These are phyloP conservation scores for Scedosporium minutisporum DNA, from an alignment of 2,329 filamentous ascomycete species.

Conservation along the genomic window DNA sequence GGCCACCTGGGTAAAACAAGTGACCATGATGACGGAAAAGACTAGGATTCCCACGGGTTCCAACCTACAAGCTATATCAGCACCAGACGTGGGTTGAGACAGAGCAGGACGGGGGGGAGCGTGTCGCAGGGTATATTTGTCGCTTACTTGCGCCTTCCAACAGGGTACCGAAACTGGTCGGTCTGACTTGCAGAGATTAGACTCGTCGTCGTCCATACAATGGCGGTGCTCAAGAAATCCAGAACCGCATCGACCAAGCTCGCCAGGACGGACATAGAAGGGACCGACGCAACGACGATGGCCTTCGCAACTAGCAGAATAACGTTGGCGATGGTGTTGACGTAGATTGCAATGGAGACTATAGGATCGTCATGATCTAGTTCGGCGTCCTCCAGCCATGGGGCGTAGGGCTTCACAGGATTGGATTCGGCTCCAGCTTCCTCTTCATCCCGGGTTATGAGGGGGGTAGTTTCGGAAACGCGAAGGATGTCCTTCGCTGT, in stretches of 20 bases:
- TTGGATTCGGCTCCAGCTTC: constrained; percentile 30
- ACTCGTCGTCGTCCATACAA: constrained; percentile 69
- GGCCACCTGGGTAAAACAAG: constrained; percentile 69
- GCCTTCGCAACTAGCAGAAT: constrained; percentile 68
- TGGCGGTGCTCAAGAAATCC: constrained; percentile 72
- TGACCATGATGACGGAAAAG: constrained; percentile 81
- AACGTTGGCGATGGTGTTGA: constrained; percentile 73
- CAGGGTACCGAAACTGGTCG: constrained; percentile 67
- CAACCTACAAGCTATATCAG: constrained; percentile 36
- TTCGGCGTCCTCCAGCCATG: constrained; percentile 62
- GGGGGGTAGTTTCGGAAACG: constrained; percentile 56
- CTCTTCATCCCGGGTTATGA: constrained; percentile 38
- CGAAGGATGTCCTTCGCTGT: constrained; percentile 84
- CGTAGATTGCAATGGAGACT: constrained; percentile 78
- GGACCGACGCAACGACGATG: constrained; percentile 65
- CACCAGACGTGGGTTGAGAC: not conserved
- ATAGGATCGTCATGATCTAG: constrained; percentile 64
- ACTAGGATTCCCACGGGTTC: constrained; percentile 74
- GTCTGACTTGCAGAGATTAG: constrained; percentile 56
- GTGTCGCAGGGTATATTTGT: not conserved
- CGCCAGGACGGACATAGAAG: constrained; percentile 71
- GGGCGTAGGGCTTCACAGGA: constrained; percentile 46
- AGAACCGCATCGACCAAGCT: constrained; percentile 70
- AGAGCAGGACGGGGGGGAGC: too few relatives aligned
- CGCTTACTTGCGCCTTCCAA: constrained; percentile 54